phyloP scores from a whole-genome alignment of 257 asterid genomes.

The Capsicum chinense region DNA sequence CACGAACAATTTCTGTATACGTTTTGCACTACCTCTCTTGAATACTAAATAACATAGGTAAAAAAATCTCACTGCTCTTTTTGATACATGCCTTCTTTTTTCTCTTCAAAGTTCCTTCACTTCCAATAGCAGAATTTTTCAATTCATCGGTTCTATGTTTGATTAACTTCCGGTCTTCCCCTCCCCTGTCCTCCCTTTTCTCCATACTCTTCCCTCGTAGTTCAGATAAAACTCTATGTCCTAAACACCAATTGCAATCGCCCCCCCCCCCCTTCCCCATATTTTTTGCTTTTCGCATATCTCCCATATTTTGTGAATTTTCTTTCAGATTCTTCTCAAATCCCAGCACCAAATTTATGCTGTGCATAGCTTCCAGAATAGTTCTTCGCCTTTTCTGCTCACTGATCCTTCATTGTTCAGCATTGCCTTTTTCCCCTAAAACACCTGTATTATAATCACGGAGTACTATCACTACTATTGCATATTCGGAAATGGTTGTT shows the following conservation, averaged over 20 bases:
- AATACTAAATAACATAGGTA: neutral
- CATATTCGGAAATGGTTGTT: neutral
- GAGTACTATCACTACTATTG: neutral
- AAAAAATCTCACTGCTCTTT: neutral
- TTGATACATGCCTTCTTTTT: neutral
- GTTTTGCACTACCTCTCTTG: neutral
- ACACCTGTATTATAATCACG: neutral
- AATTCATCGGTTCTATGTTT: neutral
- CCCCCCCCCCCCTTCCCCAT: neutral
- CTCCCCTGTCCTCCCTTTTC: neutral
- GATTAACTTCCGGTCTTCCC: neutral
- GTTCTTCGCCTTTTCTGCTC: neutral
- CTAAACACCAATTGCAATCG: neutral
- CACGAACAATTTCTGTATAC: neutral
- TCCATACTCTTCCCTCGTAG: neutral
- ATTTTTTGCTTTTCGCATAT: neutral
- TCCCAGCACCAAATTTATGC: neutral
- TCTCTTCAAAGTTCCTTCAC: neutral
- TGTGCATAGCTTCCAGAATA: neutral
- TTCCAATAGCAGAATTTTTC: neutral
- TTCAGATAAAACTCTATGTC: neutral
- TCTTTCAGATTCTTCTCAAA: slow-evolving; percentile 4
- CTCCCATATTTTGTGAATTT: neutral
- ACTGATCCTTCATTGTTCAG: neutral
- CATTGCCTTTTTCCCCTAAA: neutral